Percentiles rank a stretch among this genome's conserved stretches.
Evolutionary conservation across 2,329 filamentous ascomycete genomes (phyloP).

Genomic region (Diaporthe citri): DNA sequence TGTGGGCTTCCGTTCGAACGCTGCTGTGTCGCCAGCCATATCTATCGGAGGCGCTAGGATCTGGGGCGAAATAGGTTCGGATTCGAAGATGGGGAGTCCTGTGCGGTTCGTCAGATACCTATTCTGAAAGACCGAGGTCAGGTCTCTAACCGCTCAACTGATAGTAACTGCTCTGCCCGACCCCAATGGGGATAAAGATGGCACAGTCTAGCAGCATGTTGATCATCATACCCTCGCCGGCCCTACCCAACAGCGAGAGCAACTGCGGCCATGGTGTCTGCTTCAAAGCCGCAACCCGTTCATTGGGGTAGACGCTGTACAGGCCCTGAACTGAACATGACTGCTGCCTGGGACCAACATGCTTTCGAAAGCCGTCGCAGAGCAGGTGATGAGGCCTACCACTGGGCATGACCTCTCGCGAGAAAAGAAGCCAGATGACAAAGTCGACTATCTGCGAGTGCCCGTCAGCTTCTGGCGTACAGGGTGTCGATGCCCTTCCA

Average conservation of each 20-base stretch:
- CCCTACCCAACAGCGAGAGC: conserved; percentile 78
- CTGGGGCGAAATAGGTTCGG: conserved; percentile 11
- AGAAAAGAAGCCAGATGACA: conserved; percentile 82
- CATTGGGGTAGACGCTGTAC: conserved; percentile 74
- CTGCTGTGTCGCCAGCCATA: conserved; percentile 26
- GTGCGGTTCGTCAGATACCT: conserved; percentile 39
- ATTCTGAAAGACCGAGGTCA: background rate
- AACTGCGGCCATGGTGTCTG: conserved; percentile 80
- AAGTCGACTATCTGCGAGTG: conserved; percentile 78
- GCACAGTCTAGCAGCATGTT: conserved; percentile 82
- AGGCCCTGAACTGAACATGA: conserved; percentile 72
- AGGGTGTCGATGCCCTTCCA: background rate
- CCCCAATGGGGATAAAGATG: conserved; percentile 75
- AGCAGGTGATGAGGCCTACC: conserved; percentile 79
- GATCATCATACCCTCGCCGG: conserved; percentile 82
- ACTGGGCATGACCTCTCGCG: conserved; percentile 59
- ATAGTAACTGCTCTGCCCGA: conserved; percentile 74
- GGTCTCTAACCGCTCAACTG: conserved; percentile 80
- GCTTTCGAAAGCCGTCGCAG: conserved; percentile 82
- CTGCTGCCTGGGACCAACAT: conserved; percentile 46
- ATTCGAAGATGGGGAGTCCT: conserved; percentile 38
- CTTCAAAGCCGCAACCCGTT: conserved; percentile 77
- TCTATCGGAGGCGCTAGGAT: background rate
- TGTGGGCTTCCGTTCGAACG: conserved; percentile 54
- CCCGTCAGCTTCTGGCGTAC: conserved; percentile 25